phyloP scores from a whole-genome alignment of 352 stramenopile species.

The Thalassiosira mediterranea region DNA sequence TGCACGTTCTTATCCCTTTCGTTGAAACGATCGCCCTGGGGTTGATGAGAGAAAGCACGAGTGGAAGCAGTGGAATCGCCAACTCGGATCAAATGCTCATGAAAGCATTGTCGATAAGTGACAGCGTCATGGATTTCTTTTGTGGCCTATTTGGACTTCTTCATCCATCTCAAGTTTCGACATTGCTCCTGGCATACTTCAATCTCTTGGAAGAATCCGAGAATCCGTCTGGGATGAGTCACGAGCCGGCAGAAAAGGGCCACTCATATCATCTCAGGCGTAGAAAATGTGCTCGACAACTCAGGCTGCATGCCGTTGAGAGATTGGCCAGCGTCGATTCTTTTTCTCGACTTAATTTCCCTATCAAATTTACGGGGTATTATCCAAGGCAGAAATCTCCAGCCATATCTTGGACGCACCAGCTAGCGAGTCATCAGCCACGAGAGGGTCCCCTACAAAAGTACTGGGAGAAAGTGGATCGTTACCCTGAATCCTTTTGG shows the following conservation, averaged over 20 bases:
- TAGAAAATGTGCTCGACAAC: conserved; percentile 62
- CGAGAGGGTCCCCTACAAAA: conserved; percentile 17
- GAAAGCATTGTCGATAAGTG: conserved; percentile 46
- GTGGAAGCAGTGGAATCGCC: conserved; percentile 40
- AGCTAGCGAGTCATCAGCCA: conserved; percentile 27
- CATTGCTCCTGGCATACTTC: conserved; percentile 68
- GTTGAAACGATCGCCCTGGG: conserved; percentile 69
- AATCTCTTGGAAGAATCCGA: conserved; percentile 64
- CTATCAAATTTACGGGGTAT: conserved; percentile 55
- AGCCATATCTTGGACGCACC: conserved; percentile 52
- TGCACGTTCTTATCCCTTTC: conserved; percentile 67
- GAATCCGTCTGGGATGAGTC: conserved; percentile 27
- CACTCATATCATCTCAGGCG: conserved; percentile 45
- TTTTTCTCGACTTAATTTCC: conserved; percentile 80
- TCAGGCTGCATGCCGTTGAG: conserved; percentile 73
- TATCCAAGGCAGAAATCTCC: conserved; percentile 30
- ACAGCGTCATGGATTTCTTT: conserved; percentile 74
- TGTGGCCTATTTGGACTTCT: conserved; percentile 71
- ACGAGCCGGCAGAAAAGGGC: conserved; percentile 33
- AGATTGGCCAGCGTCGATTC: conserved; percentile 64
- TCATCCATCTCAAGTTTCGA: conserved; percentile 70
- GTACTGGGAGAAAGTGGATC: conserved; percentile 40
- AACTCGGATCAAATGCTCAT: conserved; percentile 54
- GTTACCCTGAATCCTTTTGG: conserved; percentile 72
- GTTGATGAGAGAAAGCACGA: conserved; percentile 64